Evolutionary conservation across 352 stramenopile genomes (phyloP), one percentile per base, ranked within the genome.

Genomic region (Phytophthora lateralis): DNA sequence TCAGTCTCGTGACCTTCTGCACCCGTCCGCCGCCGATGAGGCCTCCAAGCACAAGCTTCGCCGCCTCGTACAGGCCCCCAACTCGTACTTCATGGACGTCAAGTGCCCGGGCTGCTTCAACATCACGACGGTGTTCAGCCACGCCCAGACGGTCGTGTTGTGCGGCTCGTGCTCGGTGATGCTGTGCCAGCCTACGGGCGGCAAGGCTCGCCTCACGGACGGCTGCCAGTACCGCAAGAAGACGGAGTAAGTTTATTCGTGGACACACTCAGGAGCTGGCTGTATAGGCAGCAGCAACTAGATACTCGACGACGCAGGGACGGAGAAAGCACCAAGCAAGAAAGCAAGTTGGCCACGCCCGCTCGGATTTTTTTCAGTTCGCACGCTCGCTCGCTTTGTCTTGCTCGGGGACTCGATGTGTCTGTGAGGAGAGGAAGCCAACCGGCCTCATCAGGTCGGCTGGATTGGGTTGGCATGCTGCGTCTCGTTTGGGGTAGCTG

Each of bases 51-150:
- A 99, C 96, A 99, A 99, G 96, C 91, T 99, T 63, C 99, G 99
- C 80, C 91, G 98, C 71, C 90, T 99, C 71, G 97, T 99, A 80
- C 98, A 99, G 88, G 92, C 88, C 62, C 98, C 98, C 52, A 99
- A 99, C 92, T 98, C 90, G 71, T 99, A 98, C 84, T 98, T 98
- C 80, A 98, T 98, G 96, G 98, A 99, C 80, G 98, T 99, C 62
- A 99, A 99, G 83, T 99, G 98, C 88, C 97, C 96, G 45, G 97
- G 97, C 76, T 99, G 98, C 94, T 99, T 99, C 87, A 98, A 99
- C 89, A 99, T 99, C 82, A 99, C 97, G 44, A 99, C 97, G 49
- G 97, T 99, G 55, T 99, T 99, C 85, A 98, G 82, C 71, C 97
- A 99, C 77, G 97, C 97, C 57, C 97, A 99, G 88, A 98, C 95